Conservation (phyloP, 2,329 filamentous ascomycete genomes). For the Macrophomina phaseolina region DNA sequence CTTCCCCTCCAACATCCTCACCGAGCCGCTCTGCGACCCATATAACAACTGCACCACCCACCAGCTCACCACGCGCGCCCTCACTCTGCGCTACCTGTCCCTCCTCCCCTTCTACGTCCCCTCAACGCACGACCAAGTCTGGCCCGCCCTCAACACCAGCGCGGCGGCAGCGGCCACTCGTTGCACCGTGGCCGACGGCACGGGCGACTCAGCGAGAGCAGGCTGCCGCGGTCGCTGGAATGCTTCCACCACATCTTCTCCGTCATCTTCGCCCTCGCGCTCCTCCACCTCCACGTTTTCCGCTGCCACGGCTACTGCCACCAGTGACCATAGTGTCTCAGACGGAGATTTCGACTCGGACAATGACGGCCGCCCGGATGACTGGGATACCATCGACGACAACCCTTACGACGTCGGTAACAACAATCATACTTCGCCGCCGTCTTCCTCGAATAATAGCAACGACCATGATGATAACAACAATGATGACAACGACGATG, state of each 20-base stretch:
- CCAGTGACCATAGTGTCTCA: conserved; percentile 38
- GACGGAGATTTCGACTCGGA: conserved; percentile 41
- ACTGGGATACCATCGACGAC: background rate
- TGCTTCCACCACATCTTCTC: conserved; percentile 6
- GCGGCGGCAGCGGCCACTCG: conserved; percentile 48
- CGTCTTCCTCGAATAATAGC: background rate
- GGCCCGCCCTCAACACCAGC: conserved; percentile 46
- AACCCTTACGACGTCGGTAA: background rate
- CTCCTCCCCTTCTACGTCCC: conserved; percentile 53
- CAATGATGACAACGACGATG: conserved; percentile 42
- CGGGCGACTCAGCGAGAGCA: conserved; percentile 46
- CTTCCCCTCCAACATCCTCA: conserved; percentile 65
- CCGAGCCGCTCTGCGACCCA: conserved; percentile 70
- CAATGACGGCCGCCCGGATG: background rate
- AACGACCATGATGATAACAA: background rate
- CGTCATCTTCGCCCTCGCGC: too few species aligned
- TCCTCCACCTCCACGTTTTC: too few species aligned
- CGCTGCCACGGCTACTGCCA: conserved; percentile 41
- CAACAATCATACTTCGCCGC: too few species aligned
- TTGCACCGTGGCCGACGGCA: conserved; percentile 44
- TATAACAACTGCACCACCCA: conserved; percentile 69
- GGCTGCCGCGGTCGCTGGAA: conserved; percentile 52
- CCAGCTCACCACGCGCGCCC: conserved; percentile 78
- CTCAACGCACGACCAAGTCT: conserved; percentile 46
- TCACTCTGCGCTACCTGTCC: conserved; percentile 68